Base-by-base conservation (phyloP, 495 filamentous ascomycete species). In the Emericellopsis terricola region DNA sequence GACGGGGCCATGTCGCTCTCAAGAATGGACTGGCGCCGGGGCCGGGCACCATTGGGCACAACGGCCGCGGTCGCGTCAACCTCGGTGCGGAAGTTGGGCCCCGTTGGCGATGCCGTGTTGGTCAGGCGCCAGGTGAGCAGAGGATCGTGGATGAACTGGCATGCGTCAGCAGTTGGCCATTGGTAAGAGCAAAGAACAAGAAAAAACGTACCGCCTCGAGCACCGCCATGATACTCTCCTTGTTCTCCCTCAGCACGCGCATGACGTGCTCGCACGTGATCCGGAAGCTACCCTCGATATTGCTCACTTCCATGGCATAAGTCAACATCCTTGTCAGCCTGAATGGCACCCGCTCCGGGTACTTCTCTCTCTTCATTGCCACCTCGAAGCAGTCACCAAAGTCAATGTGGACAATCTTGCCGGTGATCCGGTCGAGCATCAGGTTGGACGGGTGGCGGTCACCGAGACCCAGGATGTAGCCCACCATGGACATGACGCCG, bases 401-500 rank as follows among this genome's bases (percentile, higher is more conserved):
- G 60, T 99, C 89, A 42, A 96, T 93, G 52, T 99, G 89, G 38
- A 99, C 75, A 36, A 99, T 83, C 53, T 83, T 91, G 44, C 89
- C 89, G 4, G 85, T 99, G 41, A 89, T 74, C 15, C 82, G 75
- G 56, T 96, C 89, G 19, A 99, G 72, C 73, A 99, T 86, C 48
- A 99, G 63, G 47, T 99, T 99, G 34, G 83, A 93, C 19, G 89
- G 89, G 57, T 99, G 89, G 20, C 89, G 74, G 52, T 99, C 89
- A 19, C 89, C 89, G 28, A 99, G 67, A 41, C 89, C 89, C 28
- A 99, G 78, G 47, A 99, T 94, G 49, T 99, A 96, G 36, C 89
- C 89, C 7, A 94, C 89, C 87, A 99, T 99, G n/a, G 85, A 94
- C 89, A 96, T 99, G 38, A 94, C 91, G 42, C 82, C 89, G 10